These are phyloP conservation scores for Saturnispora sekii DNA, from an alignment of 805 yeast species.

Conservation along the genomic window DNA sequence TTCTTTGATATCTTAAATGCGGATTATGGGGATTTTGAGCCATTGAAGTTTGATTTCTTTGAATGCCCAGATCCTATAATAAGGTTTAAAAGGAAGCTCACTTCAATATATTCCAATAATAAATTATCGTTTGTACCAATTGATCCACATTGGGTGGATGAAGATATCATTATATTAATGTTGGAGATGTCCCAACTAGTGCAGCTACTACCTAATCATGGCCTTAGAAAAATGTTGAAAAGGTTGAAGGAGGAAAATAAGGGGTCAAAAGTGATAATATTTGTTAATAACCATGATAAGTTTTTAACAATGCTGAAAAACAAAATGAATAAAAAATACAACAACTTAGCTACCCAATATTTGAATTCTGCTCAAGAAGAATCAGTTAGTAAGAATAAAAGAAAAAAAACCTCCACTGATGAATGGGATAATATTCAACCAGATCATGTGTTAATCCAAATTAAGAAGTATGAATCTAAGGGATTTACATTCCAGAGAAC, in stretches of 20 bases:
- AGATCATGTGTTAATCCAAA: slow-evolving; percentile 31
- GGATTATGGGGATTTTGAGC: neutral
- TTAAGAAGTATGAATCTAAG: slow-evolving; percentile 38
- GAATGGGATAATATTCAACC: slow-evolving; percentile 8
- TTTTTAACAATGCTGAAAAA: slow-evolving; percentile 35
- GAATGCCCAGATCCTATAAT: slow-evolving; percentile 33
- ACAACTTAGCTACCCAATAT: slow-evolving; percentile 19
- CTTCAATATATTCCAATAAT: slow-evolving; percentile 37
- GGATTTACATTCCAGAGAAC: slow-evolving; percentile 44
- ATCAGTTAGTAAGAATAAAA: slow-evolving; percentile 6
- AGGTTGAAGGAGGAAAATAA: slow-evolving; percentile 17
- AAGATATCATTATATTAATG: slow-evolving; percentile 34
- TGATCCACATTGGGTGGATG: slow-evolving; percentile 31
- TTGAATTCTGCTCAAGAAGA: slow-evolving; percentile 7
- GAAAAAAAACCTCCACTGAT: slow-evolving; percentile 1
- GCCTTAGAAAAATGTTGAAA: slow-evolving; percentile 18
- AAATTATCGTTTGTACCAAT: slow-evolving; percentile 50
- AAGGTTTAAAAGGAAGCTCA: slow-evolving; percentile 41
- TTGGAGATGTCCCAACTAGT: slow-evolving; percentile 40
- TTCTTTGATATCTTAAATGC: slow-evolving; percentile 12
- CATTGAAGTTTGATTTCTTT: slow-evolving; percentile 9
- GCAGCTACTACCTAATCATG: slow-evolving; percentile 23
- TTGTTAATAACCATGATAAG: slow-evolving; percentile 42
- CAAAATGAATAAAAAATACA: slow-evolving; percentile 37
- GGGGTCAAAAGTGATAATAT: slow-evolving; percentile 30